These are phyloP conservation scores for Heliamphora pulchella DNA, from an alignment of 179 eudicot species.

Conservation along the genomic window DNA sequence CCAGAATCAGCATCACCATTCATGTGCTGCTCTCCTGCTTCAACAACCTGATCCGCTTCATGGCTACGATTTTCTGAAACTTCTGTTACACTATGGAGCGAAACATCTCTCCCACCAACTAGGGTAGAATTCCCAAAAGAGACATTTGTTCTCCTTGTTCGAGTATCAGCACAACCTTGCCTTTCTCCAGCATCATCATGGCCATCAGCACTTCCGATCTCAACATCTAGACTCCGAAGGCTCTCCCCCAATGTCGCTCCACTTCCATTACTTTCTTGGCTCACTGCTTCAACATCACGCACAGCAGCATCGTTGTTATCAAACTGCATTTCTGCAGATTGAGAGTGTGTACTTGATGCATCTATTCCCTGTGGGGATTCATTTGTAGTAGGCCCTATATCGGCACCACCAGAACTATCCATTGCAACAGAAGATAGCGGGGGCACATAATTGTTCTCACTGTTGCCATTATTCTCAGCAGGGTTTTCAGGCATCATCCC, in stretches of 20 bases:
- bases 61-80: constrained; percentile 65
- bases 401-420: constrained; percentile 36
- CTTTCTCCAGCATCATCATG: constrained; percentile 96
- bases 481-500: constrained; percentile 39
- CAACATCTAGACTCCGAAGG: constrained; percentile 95
- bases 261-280: constrained; percentile 98
- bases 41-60: constrained; percentile 57
- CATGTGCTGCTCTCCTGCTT: constrained; percentile 41
- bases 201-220: constrained; percentile 99
- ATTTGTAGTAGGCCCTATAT: constrained; percentile 29
- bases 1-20: constrained; percentile 60
- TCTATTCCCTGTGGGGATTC: constrained; percentile 46
- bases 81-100: constrained; percentile 82
- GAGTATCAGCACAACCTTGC: constrained; percentile 58
- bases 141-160: constrained; percentile 62
- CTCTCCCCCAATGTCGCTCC: constrained; percentile 98
- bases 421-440: constrained; percentile 40
- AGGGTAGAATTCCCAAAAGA: constrained; percentile 52
- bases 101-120: constrained; percentile 51
- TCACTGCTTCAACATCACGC: constrained; percentile 92
- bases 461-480: constrained; percentile 34
- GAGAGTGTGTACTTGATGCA: constrained; percentile 38
- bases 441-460: constrained; percentile 27
- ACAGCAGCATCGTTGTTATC: constrained; percentile 56
- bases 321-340: constrained; percentile 70